Percentiles rank a stretch among this genome's conserved stretches.
Evolutionary conservation across 305 asterid genomes (phyloP).

Genomic region (Solanum hybrid): DNA sequence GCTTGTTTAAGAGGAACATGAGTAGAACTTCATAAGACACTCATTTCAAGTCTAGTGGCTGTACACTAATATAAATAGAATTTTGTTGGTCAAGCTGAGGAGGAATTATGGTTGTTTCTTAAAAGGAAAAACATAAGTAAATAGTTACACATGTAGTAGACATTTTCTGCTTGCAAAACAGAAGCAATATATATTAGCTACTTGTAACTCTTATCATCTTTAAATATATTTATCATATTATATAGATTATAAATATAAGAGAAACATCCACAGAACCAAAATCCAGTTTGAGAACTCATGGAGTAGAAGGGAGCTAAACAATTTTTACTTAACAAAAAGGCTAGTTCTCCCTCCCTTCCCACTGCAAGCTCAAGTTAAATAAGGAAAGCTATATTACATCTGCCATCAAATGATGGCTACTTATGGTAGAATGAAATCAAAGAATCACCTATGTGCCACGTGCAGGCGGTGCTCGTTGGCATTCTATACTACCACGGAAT

Average conservation of each 20-base stretch:
- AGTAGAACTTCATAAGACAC: background rate
- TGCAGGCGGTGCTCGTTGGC: conserved; percentile 9
- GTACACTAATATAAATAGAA: background rate
- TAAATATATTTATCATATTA: background rate
- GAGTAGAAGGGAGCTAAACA: background rate
- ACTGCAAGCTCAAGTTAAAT: conserved; percentile 2
- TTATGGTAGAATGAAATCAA: conserved; percentile 26
- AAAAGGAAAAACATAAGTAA: background rate
- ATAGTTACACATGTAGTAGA: background rate
- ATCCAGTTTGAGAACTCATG: background rate
- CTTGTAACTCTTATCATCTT: background rate
- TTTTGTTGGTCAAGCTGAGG: background rate
- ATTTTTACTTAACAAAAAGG: background rate
- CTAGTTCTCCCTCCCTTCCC: background rate
- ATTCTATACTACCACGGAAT: conserved; percentile 11
- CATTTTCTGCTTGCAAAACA: background rate
- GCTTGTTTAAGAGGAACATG: background rate
- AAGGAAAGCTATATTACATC: conserved; percentile 37
- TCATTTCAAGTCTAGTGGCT: background rate
- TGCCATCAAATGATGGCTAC: conserved; percentile 38
- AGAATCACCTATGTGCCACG: conserved; percentile 36
- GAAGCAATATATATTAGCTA: background rate
- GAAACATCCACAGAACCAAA: background rate
- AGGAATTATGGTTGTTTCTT: background rate
- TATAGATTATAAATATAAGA: background rate